Evolutionary conservation across 495 filamentous ascomycete species (phyloP).

Genomic region (Penicillium silybi): DNA sequence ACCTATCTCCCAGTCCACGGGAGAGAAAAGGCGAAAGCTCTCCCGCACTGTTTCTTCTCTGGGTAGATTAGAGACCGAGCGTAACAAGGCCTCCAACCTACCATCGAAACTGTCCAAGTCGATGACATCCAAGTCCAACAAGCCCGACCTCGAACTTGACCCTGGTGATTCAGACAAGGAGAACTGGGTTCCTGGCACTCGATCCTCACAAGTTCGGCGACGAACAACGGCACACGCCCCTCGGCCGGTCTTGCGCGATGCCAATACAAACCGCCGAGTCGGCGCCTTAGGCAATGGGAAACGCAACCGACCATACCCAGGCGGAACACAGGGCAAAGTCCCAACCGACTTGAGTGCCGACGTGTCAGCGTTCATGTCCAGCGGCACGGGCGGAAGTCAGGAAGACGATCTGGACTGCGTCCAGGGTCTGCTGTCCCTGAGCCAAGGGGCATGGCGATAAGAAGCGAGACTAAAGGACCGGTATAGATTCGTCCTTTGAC

Average conservation of each 20-base stretch:
- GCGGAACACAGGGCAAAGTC: conserved; percentile 25
- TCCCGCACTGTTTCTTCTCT: conserved; percentile 60
- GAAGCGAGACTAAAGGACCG: not conserved
- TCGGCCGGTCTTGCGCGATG: conserved; percentile 47
- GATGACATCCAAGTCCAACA: conserved; percentile 23
- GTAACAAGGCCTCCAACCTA: conserved; percentile 17
- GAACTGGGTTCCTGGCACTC: conserved; percentile 71
- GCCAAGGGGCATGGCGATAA: conserved; percentile 59
- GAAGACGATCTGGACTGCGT: conserved; percentile 74
- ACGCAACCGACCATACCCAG: conserved; percentile 32
- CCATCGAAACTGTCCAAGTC: conserved; percentile 25
- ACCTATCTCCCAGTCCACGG: conserved; percentile 36
- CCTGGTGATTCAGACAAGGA: conserved; percentile 85
- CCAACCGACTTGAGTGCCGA: conserved; percentile 48
- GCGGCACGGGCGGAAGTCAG: conserved; percentile 54
- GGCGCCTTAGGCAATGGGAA: conserved; percentile 30
- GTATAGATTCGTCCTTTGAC: not conserved
- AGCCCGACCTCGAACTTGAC: conserved; percentile 40
- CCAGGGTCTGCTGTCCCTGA: conserved; percentile 71
- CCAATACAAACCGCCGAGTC: conserved; percentile 29
- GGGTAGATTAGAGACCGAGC: conserved; percentile 58
- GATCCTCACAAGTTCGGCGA: conserved; percentile 35
- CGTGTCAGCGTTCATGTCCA: conserved; percentile 65
- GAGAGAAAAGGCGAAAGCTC: conserved; percentile 61
- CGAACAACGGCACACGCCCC: conserved; percentile 31